phyloP scores from a whole-genome alignment of 352 stramenopile genomes.

The Pythium rhizo-oryzae region DNA sequence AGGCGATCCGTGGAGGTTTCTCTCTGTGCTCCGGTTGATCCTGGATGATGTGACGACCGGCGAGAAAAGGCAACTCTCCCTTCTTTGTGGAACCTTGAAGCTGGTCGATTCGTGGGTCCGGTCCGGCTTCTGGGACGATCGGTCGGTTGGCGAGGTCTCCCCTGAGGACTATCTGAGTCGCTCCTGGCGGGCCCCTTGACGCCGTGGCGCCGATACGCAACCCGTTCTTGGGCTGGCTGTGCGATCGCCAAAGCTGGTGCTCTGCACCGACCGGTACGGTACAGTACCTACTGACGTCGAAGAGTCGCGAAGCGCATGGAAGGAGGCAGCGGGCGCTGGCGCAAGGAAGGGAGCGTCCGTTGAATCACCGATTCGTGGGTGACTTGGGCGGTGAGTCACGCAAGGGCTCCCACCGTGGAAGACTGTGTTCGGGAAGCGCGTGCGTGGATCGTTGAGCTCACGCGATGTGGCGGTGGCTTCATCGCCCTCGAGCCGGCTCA shows the following conservation, averaged over 20 bases:
- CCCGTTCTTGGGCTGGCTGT: neutral
- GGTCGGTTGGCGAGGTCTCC: neutral
- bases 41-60: constrained; percentile 2
- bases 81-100: neutral
- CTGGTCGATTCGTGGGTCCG: neutral
- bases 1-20: neutral
- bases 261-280: too few species aligned
- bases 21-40: neutral
- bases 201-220: neutral
- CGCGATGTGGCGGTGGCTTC: neutral
- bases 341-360: neutral
- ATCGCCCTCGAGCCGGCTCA: neutral
- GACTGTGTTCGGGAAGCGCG: neutral
- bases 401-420: neutral
- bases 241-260: too few species aligned
- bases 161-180: neutral
- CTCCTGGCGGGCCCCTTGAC: too few species aligned
- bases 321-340: neutral
- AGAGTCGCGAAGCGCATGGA: neutral
- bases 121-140: neutral
- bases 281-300: too few species aligned
- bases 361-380: neutral
- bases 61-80: constrained; percentile 7
- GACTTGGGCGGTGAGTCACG: neutral
- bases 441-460: constrained; percentile 3